Evolutionary conservation across 75 land plant genomes (phyloP).

Genomic region (Gnetum montanum): DNA sequence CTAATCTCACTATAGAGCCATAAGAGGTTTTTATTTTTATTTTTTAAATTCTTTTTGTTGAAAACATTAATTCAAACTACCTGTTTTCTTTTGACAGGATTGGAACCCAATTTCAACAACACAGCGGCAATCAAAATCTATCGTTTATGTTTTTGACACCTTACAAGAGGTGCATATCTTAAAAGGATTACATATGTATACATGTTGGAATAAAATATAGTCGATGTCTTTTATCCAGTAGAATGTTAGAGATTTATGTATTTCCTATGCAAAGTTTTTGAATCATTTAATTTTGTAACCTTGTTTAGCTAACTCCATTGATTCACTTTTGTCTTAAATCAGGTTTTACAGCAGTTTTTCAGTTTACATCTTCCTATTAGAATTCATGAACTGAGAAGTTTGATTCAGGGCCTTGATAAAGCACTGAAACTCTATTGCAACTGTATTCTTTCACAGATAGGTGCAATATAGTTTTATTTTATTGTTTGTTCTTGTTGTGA

Average conservation of each 20-base stretch:
- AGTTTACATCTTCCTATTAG: conserved; percentile 35
- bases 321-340: conserved; percentile 4
- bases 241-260: not conserved
- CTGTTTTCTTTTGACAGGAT: not conserved
- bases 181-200: not conserved
- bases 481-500: not conserved
- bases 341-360: conserved; percentile 33
- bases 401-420: conserved; percentile 32
- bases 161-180: not conserved
- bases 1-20: no score
- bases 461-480: conserved; percentile 4
- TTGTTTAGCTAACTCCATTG: no score
- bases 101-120: not conserved
- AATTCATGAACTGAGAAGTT: conserved; percentile 23
- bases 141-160: not conserved
- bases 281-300: not conserved
- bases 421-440: conserved; percentile 28
- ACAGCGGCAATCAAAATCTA: not conserved
- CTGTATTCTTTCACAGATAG: conserved; percentile 24
- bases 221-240: no score
- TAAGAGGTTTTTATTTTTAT: no score
- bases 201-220: not conserved
- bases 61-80: no score
- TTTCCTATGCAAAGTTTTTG: not conserved
- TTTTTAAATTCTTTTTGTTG: no score